Conservation (phyloP, 2,329 filamentous ascomycete species). For the Metarhizium guizhouense region DNA sequence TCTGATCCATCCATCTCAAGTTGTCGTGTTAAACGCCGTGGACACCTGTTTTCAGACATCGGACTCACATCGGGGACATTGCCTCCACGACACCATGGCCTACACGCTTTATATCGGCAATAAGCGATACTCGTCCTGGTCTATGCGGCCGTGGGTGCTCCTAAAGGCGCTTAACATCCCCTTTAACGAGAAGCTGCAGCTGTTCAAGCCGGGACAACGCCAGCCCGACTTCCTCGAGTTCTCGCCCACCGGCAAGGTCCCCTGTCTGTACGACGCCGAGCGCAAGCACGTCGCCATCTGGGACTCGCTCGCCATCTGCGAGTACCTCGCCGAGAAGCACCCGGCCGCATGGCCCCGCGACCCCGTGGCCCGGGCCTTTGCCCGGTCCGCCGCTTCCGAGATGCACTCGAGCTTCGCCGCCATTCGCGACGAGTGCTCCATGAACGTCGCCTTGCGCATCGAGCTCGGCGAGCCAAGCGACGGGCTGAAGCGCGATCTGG, state of each 20-base stretch:
- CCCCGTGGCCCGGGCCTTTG: constrained; percentile 29
- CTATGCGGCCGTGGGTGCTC: constrained; percentile 36
- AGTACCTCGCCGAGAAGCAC: constrained; percentile 35
- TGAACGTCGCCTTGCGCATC: constrained; percentile 32
- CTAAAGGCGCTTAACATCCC: constrained; percentile 33
- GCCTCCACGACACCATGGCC: constrained; percentile 4
- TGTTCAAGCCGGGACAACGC: constrained; percentile 20
- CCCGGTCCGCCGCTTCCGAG: constrained; percentile 33
- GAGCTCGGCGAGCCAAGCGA: constrained; percentile 19
- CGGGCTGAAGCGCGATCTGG: too few relatives aligned
- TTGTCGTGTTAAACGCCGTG: too few relatives aligned
- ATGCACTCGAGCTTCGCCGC: constrained; percentile 36
- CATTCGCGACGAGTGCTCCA: constrained; percentile 31
- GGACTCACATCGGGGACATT: background rate
- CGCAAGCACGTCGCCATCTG: constrained; percentile 23
- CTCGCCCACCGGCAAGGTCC: constrained; percentile 33
- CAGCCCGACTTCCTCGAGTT: constrained; percentile 27
- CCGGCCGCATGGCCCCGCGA: constrained; percentile 33
- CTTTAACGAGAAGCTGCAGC: constrained; percentile 29
- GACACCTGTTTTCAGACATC: too few relatives aligned
- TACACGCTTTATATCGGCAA: constrained; percentile 31
- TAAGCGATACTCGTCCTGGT: constrained; percentile 38
- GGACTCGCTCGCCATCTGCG: constrained; percentile 40
- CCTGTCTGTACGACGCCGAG: constrained; percentile 26
- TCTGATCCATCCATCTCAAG: too few relatives aligned